These are phyloP conservation scores for Curvularia spicifera DNA, from an alignment of 2,329 filamentous ascomycete genomes.

Conservation along the genomic window DNA sequence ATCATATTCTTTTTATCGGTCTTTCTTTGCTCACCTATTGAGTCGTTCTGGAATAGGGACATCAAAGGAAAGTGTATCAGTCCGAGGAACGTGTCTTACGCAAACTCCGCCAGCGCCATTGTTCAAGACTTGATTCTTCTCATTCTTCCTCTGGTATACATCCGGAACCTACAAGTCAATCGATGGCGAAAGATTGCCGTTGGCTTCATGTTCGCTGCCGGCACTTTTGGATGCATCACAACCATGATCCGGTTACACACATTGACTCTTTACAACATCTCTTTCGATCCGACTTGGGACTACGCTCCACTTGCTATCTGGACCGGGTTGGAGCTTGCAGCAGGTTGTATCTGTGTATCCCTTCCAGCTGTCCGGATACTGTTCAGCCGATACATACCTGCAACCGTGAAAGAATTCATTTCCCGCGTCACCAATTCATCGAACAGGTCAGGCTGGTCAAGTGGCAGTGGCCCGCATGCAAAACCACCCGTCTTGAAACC, in stretches of 20 bases:
- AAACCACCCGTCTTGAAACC: not conserved
- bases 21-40: conserved; percentile 34
- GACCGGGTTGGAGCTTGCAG: conserved; percentile 36
- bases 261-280: conserved; percentile 31
- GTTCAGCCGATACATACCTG: conserved; percentile 19
- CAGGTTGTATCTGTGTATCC: conserved; percentile 32
- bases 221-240: conserved; percentile 37
- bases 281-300: conserved; percentile 38
- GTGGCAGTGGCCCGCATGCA: not conserved
- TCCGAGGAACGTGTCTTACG: conserved; percentile 28
- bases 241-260: conserved; percentile 35
- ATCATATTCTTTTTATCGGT: conserved; percentile 29
- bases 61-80: conserved; percentile 33
- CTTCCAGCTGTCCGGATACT: conserved; percentile 35
- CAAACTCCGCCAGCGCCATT: conserved; percentile 33
- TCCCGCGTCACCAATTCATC: conserved; percentile 17
- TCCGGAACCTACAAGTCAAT: conserved; percentile 33
- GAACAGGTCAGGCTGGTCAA: conserved; percentile 7
- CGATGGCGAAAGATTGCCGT: conserved; percentile 31
- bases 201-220: conserved; percentile 36
- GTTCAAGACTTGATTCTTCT: conserved; percentile 37
- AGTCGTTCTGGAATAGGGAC: conserved; percentile 38
- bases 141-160: conserved; percentile 30
- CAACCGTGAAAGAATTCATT: conserved; percentile 16
- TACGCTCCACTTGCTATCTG: conserved; percentile 33